phyloP scores from a whole-genome alignment of 768 basidiomycete genomes.

The Melanogaster broomeanus region DNA sequence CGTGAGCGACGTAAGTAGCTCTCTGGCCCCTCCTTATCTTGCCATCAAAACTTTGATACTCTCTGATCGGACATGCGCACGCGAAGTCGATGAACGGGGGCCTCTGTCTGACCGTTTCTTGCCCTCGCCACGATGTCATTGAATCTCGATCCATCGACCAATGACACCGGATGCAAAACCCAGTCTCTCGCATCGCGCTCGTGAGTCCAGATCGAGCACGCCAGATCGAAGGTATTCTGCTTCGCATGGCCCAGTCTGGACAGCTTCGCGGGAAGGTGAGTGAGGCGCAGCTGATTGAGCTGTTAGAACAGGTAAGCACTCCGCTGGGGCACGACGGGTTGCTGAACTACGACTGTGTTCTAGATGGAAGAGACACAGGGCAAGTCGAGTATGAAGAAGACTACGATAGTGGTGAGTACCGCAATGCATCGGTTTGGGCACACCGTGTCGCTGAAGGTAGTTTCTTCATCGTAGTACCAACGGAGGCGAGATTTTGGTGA shows the following conservation, averaged over 20 bases:
- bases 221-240: constrained; percentile 76
- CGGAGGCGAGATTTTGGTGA: constrained; percentile 68
- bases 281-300: constrained; percentile 80
- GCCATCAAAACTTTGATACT: too few relatives aligned
- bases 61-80: too few relatives aligned
- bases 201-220: constrained; percentile 81
- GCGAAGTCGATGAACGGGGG: too few relatives aligned
- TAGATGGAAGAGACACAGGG: constrained; percentile 59
- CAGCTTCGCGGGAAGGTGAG: constrained; percentile 76
- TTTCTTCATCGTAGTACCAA: constrained; percentile 47
- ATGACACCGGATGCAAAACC: too few relatives aligned
- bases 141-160: not conserved
- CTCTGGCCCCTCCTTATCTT: not conserved
- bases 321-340: too few relatives aligned
- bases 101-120: too few relatives aligned
- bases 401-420: constrained; percentile 55
- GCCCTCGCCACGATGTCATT: too few relatives aligned
- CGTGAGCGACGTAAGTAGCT: constrained; percentile 69
- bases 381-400: constrained; percentile 52
- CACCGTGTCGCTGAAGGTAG: constrained; percentile 1
- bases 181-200: constrained; percentile 86
- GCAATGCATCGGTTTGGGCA: not conserved
- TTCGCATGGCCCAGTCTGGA: constrained; percentile 83
- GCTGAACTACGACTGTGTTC: constrained; percentile 12
- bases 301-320: constrained; percentile 75